Evolutionary conservation across 2,329 filamentous ascomycete species (phyloP).

Genomic region (Aspergillus piperis): DNA sequence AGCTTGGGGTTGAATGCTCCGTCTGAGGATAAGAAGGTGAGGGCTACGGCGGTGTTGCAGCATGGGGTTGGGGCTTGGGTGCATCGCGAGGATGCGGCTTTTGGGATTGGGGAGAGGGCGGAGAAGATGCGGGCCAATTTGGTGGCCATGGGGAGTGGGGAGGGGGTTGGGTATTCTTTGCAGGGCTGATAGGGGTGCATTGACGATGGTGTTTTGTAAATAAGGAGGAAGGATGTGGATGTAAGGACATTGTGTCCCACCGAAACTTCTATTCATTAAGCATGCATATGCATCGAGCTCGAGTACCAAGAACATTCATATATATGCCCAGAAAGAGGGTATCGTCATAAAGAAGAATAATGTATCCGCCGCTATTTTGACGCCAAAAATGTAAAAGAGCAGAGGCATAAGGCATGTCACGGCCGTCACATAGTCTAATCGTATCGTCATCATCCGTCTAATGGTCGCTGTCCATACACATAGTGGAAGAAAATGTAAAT

Average conservation of each 20-base stretch:
- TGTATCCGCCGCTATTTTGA: neutral
- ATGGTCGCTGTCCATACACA: constrained; percentile 35
- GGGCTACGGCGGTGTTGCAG: constrained; percentile 48
- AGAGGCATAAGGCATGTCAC: constrained; percentile 4
- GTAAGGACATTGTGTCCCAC: neutral
- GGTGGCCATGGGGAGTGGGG: constrained; percentile 48
- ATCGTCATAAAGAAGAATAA: neutral
- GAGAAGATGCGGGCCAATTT: constrained; percentile 49
- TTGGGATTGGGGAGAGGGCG: constrained; percentile 39
- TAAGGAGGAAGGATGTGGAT: neutral
- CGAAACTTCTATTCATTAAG: neutral
- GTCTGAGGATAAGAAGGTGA: constrained; percentile 36
- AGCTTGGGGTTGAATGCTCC: constrained; percentile 43
- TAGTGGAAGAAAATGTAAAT: constrained; percentile 35
- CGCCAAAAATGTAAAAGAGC: neutral
- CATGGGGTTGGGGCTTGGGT: constrained; percentile 51
- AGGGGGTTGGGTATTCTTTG: constrained; percentile 47
- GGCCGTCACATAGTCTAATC: constrained; percentile 2
- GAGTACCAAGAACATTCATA: neutral
- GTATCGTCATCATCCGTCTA: constrained; percentile 18
- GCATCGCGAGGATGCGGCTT: constrained; percentile 43
- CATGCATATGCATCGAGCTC: neutral
- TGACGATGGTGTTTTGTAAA: neutral
- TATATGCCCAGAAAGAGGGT: neutral
- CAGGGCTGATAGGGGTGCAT: constrained; percentile 32